Conservation (phyloP, 2,329 filamentous ascomycete species). For the Venturiaceae sp. region DNA sequence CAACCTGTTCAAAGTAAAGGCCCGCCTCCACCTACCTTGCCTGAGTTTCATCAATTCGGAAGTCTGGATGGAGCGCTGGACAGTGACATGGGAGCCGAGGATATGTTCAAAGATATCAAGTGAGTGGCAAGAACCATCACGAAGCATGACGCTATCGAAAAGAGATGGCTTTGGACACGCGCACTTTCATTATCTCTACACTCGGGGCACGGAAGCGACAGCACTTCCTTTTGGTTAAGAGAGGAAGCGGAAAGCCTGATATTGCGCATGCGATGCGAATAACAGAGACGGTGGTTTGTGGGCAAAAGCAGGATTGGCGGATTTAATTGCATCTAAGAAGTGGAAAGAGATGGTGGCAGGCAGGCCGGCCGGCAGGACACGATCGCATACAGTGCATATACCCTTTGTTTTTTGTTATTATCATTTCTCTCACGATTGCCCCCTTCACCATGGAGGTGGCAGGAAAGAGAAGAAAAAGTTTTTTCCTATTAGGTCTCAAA, state of each 20-base stretch:
- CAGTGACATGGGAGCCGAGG: conserved; percentile 22
- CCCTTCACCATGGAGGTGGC: background rate
- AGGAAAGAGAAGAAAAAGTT: background rate
- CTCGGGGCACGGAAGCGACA: background rate
- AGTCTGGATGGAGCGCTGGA: conserved; percentile 16
- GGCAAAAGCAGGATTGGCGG: background rate
- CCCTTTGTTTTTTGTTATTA: background rate
- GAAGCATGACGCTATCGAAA: background rate
- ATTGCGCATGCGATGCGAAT: background rate
- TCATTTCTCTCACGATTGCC: background rate
- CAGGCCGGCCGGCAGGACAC: background rate
- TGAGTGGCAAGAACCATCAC: conserved; percentile 7
- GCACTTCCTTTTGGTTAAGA: background rate
- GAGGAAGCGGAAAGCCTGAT: background rate
- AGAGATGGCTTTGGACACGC: background rate
- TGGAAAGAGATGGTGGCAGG: background rate
- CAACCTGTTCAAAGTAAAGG: conserved; percentile 16
- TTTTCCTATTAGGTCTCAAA: background rate
- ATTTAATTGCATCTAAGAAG: background rate
- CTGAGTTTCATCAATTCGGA: conserved; percentile 25
- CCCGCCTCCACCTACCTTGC: conserved; percentile 28
- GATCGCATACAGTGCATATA: background rate
- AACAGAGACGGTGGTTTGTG: background rate
- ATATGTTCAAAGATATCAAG: conserved; percentile 31
- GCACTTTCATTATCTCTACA: background rate